A percentile compares a stretch with the other conserved stretches of the same genome.
Conservation (phyloP, 495 filamentous ascomycete genomes). For the Aspergillus baeticus region DNA sequence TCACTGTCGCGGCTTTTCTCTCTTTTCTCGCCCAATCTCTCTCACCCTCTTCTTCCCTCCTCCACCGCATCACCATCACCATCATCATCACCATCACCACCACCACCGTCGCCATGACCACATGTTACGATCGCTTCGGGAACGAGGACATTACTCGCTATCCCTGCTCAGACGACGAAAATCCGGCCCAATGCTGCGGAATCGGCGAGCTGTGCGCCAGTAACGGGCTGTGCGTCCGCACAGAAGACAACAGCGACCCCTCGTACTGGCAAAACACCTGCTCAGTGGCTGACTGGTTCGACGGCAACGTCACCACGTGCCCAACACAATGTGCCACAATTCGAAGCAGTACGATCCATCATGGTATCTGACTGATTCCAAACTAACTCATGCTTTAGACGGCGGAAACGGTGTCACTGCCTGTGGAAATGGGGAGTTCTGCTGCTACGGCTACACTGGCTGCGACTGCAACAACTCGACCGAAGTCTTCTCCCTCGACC, state of each 20-base stretch:
- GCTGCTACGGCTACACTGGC: slow-evolving; percentile 3
- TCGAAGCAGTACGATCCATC: neutral
- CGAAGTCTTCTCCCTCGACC: neutral
- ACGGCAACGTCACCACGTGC: neutral
- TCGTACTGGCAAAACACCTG: neutral
- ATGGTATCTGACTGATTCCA: neutral
- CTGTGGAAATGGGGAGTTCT: neutral
- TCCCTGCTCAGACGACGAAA: neutral
- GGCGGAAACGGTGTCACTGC: neutral
- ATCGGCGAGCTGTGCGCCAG: neutral
- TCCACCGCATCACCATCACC: neutral
- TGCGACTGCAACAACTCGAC: slow-evolving; percentile 6
- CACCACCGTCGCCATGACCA: neutral
- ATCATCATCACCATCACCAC: too few relatives aligned
- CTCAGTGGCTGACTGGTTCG: neutral
- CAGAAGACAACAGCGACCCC: neutral
- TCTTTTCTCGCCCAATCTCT: too few relatives aligned
- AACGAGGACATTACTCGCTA: neutral
- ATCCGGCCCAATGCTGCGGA: slow-evolving; percentile 1
- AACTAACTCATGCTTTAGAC: too few relatives aligned
- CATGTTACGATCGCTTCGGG: neutral
- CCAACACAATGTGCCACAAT: neutral
- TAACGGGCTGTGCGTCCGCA: neutral
- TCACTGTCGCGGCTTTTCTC: too few relatives aligned
- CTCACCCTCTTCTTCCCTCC: neutral